Evolutionary conservation across 2,329 filamentous ascomycete genomes (phyloP).

Genomic region (Penicillium sp.): DNA sequence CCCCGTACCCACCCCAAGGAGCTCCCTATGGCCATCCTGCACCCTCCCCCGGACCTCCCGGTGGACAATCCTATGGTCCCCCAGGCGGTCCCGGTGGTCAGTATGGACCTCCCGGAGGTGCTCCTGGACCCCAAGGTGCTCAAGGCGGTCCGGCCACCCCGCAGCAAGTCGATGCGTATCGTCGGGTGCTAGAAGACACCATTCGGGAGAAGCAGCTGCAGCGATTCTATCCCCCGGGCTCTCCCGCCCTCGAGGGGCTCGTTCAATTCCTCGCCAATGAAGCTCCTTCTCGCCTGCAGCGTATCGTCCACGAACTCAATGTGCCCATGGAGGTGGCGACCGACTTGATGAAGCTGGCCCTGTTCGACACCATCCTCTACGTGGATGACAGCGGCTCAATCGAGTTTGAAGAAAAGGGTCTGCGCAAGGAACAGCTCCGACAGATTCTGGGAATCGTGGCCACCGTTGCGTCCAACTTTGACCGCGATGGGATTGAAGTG

Average conservation of each 20-base stretch:
- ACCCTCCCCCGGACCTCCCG: constrained; percentile 22
- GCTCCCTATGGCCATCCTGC: constrained; percentile 27
- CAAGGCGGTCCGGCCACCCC: constrained; percentile 39
- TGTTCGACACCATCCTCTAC: constrained; percentile 59
- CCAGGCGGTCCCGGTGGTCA: constrained; percentile 22
- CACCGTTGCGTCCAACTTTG: constrained; percentile 62
- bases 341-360: constrained; percentile 56
- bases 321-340: constrained; percentile 56
- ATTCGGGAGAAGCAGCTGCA: constrained; percentile 58
- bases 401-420: constrained; percentile 61
- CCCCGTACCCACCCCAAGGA: constrained; percentile 26
- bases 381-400: constrained; percentile 66
- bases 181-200: constrained; percentile 49
- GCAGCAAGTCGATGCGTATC: constrained; percentile 51
- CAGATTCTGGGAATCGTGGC: constrained; percentile 59
- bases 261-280: constrained; percentile 29
- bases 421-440: constrained; percentile 61
- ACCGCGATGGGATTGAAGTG: constrained; percentile 60
- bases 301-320: constrained; percentile 52
- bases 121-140: constrained; percentile 8
- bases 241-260: constrained; percentile 36
- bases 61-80: constrained; percentile 25
- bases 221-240: constrained; percentile 49
- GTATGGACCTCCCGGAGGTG: constrained; percentile 26
- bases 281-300: constrained; percentile 45